phyloP scores from a whole-genome alignment of 176 grass and related monocot genomes.

The Pharus latifolius region DNA sequence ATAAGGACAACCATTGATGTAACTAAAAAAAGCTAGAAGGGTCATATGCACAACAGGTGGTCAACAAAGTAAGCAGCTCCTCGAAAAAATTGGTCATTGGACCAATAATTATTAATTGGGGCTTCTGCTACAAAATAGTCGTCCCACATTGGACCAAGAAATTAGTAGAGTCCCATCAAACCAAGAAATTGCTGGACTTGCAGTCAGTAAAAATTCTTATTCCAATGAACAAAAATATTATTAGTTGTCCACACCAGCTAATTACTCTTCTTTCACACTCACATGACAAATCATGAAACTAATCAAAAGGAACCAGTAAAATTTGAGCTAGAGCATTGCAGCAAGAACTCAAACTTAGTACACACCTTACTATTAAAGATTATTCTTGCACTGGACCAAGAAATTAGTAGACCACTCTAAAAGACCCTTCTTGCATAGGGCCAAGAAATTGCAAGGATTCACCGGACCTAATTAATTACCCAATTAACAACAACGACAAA shows the following conservation, averaged over 20 bases:
- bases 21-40: background rate
- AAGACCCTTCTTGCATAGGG: background rate
- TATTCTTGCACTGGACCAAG: background rate
- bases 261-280: background rate
- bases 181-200: background rate
- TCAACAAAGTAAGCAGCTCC: background rate
- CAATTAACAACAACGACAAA: background rate
- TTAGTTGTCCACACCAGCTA: background rate
- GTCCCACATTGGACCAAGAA: background rate
- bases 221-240: background rate
- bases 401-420: background rate
- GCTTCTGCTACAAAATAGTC: background rate
- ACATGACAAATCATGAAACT: background rate
- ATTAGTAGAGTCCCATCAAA: background rate
- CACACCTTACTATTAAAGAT: conserved; percentile 3
- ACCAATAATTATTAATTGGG: background rate
- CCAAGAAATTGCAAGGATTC: background rate
- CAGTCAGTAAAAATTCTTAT: background rate
- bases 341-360: background rate
- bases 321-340: background rate
- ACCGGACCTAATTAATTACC: background rate
- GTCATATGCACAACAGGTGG: background rate
- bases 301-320: background rate
- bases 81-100: conserved; percentile 3
- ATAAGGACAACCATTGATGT: background rate